Percentiles rank a stretch among this genome's conserved stretches.
Conservation (phyloP, 352 stramenopile species). For the Elongisporangium senticosum region DNA sequence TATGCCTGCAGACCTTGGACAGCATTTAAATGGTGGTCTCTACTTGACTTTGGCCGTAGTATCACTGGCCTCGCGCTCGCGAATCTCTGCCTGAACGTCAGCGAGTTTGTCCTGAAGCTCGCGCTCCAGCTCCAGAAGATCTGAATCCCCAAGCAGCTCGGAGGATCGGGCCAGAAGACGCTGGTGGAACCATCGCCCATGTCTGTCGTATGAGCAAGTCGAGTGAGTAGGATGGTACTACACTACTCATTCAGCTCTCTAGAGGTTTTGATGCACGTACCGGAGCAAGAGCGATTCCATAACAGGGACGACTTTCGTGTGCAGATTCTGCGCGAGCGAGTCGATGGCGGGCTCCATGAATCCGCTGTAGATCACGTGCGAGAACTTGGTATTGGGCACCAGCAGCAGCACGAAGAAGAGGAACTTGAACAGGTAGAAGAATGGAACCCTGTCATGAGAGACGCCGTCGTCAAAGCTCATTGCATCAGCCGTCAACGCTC, state of each 20-base stretch:
- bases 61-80: background rate
- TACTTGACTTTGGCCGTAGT: slow-evolving; percentile 5
- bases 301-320: slow-evolving; percentile 42
- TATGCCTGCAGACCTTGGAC: too few species aligned
- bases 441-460: slow-evolving; percentile 35
- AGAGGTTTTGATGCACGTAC: slow-evolving; percentile 17
- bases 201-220: slow-evolving; percentile 13
- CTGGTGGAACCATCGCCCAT: slow-evolving; percentile 65
- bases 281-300: slow-evolving; percentile 47
- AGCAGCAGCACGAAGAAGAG: slow-evolving; percentile 46
- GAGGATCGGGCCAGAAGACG: slow-evolving; percentile 48
- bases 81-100: slow-evolving; percentile 17
- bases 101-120: slow-evolving; percentile 49
- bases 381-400: slow-evolving; percentile 57
- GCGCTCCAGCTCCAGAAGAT: slow-evolving; percentile 39
- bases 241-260: background rate
- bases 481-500: background rate
- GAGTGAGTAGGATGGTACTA: background rate
- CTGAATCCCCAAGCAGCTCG: slow-evolving; percentile 31
- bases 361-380: slow-evolving; percentile 56
- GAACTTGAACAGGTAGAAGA: slow-evolving; percentile 78
- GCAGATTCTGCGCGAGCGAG: slow-evolving; percentile 29
- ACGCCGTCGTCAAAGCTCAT: background rate
- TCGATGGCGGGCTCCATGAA: slow-evolving; percentile 48
- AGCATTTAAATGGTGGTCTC: background rate